Evolutionary conservation across 257 asterid species (phyloP), one percentile per base, ranked within the genome.

Genomic region (Linderniella brevidens): DNA sequence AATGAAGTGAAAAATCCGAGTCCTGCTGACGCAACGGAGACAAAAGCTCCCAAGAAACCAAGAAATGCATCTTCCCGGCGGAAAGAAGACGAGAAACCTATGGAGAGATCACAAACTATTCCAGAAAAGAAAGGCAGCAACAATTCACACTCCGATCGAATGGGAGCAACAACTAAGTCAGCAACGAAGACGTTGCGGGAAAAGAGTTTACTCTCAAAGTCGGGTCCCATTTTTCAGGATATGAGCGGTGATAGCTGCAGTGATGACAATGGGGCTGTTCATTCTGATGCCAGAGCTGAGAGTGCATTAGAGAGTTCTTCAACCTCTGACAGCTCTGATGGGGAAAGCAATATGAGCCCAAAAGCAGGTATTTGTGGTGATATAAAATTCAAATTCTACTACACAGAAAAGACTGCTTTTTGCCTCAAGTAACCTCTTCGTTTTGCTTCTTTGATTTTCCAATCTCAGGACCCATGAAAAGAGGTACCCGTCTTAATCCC

Each of bases 241-340:
- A 53, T 25, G 51, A 66, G 77, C 37, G 63, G 71, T 62, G 86
- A 58, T 68, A 76, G 86, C 72, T 68, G 80, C 42, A 60, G 56
- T 15, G 78, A 56, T 59, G 85, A 76, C 51, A 73, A 65, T 64
- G 69, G 56, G 57, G 43, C 45, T 42, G 55, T 15, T 56, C 58
- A 66, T 64, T 73, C 76, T 29, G 65, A 53, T 64, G 56, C 69
- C 32, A 58, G 66, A 48, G 78, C 77, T 11, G 60, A 37, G 37
- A 54, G 69, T 36, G 77, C 68, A 50, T 75, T 92, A 1, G 75
- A 68, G 52, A 68, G 62, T 64, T 77, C 83, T 52, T 75, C 83
- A 35, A 57, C 65, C 43, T 77, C 85, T 9, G 85, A 59, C 37
- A 18, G 60, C 66, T 68, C 92, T 4, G 63, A 45, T 5, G 79